A percentile compares a stretch with the other conserved stretches of the same genome.
Conservation (phyloP, 1,284 basidiomycete species). For the Pulveroboletus sp. region DNA sequence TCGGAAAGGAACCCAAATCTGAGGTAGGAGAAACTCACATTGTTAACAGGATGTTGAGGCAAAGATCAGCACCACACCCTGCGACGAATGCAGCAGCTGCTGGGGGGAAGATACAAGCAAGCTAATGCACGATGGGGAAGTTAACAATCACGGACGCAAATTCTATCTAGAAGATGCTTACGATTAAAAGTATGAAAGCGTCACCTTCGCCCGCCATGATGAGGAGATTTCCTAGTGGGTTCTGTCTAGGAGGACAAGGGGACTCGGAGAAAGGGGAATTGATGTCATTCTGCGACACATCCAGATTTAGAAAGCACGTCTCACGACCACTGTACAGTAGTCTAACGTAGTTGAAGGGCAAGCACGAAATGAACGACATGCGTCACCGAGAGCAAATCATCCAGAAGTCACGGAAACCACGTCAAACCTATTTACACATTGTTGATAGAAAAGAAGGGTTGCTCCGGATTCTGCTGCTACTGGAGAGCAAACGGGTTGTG, state of each 20-base stretch:
- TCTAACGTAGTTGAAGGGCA: too few relatives aligned
- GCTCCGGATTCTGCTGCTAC: conserved; percentile 63
- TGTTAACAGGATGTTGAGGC: conserved; percentile 72
- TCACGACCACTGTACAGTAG: too few relatives aligned
- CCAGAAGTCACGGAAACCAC: conserved; percentile 12
- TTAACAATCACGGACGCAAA: too few relatives aligned
- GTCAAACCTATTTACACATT: conserved; percentile 1
- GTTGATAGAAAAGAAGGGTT: conserved; percentile 83
- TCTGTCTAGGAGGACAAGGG: neutral
- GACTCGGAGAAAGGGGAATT: conserved; percentile 9
- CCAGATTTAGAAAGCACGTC: conserved; percentile 21
- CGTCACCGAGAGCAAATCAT: conserved; percentile 5
- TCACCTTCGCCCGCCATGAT: conserved; percentile 29
- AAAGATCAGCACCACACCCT: conserved; percentile 65
- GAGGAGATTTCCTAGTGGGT: neutral
- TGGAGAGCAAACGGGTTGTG: conserved; percentile 78
- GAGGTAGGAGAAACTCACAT: conserved; percentile 39
- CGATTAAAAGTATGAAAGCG: conserved; percentile 20
- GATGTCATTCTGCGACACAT: conserved; percentile 27
- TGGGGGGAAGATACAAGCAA: conserved; percentile 69
- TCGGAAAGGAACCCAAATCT: neutral
- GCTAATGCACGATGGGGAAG: conserved; percentile 39
- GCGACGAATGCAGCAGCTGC: conserved; percentile 62
- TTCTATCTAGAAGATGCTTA: conserved; percentile 1
- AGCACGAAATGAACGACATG: conserved; percentile 22